A percentile compares a stretch with the other conserved stretches of the same genome.
phyloP scores from a whole-genome alignment of 176 grass and related monocot species.

The barley (Hordeum vulgare) region MorexV3_pseudomolecules_assembly NC_058524.1:281515624-281516123 shows the following conservation, averaged over 20 bases:
- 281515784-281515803: slow-evolving; percentile 87
- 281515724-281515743: not conserved
- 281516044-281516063: not conserved
- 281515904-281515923: slow-evolving; percentile 62
- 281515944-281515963: slow-evolving; percentile 92
- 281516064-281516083: slow-evolving; percentile 37
- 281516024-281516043: not conserved
- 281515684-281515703: not conserved
- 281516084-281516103: slow-evolving; percentile 87
- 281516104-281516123: slow-evolving; percentile 69
- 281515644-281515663: not conserved
- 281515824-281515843: slow-evolving; percentile 65
- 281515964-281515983: slow-evolving; percentile 87
- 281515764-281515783: slow-evolving; percentile 82
- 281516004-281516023: slow-evolving; percentile 3
- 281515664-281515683: not conserved
- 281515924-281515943: slow-evolving; percentile 82
- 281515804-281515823: slow-evolving; percentile 77
- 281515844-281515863: slow-evolving; percentile 84
- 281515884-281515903: slow-evolving; percentile 61
- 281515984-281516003: slow-evolving; percentile 95
- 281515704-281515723: not conserved
- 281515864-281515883: slow-evolving; percentile 84
- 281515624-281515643: slow-evolving; percentile 2
- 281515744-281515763: slow-evolving; percentile 35